Percentiles rank a stretch among this genome's conserved stretches.
These are phyloP conservation scores for Apiospora malaysiana DNA, from an alignment of 2,329 filamentous ascomycete genomes.

Conservation along the genomic window DNA sequence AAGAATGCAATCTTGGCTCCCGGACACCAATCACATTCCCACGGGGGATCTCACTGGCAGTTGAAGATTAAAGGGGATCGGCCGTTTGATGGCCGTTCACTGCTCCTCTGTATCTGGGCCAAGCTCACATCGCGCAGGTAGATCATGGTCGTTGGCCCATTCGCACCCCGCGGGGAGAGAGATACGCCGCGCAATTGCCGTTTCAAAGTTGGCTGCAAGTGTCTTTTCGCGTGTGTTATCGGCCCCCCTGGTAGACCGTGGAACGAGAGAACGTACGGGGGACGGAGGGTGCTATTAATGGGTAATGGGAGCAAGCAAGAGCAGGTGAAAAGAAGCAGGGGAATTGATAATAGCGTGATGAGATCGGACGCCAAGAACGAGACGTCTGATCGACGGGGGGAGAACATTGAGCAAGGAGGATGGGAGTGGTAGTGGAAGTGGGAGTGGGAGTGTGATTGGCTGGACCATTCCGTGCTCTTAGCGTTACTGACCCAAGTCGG, in stretches of 20 bases:
- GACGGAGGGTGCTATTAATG: not conserved
- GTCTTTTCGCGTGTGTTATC: not conserved
- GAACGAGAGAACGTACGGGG: conserved; percentile 1
- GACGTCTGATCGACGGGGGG: conserved; percentile 5
- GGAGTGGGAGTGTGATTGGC: not conserved
- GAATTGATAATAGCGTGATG: conserved; percentile 1
- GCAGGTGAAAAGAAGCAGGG: not conserved
- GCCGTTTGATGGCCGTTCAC: not conserved
- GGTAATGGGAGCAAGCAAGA: not conserved
- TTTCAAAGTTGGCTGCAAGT: not conserved
- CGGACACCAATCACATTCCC: not conserved
- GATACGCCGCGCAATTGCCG: not conserved
- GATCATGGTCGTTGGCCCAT: not conserved
- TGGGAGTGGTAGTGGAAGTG: not conserved
- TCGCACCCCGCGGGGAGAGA: conserved; percentile 3
- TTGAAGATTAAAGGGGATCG: not conserved
- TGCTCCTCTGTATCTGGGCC: not conserved
- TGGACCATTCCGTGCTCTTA: not conserved
- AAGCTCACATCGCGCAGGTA: not conserved
- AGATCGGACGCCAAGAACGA: conserved; percentile 10
- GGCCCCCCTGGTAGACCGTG: not conserved
- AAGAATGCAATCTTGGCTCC: not conserved
- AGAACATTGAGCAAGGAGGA: not conserved
- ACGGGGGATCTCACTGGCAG: not conserved
- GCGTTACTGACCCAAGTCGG: not conserved